phyloP scores from a whole-genome alignment of 441 rosid genomes.

The Croton setiger region DNA sequence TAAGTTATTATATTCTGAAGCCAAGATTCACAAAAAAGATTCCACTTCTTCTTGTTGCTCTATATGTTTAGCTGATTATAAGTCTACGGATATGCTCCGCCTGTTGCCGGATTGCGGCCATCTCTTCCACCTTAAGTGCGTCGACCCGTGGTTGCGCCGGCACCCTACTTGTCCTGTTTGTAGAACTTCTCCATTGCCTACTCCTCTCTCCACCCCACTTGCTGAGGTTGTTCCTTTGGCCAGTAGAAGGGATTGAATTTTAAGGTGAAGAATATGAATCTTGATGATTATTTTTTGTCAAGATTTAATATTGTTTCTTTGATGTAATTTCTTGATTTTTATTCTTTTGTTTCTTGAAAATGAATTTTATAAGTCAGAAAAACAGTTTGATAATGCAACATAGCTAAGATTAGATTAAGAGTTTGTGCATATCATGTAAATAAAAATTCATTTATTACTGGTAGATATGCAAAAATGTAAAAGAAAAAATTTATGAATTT shows the following conservation, averaged over 20 bases:
- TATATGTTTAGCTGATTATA: conserved; percentile 63
- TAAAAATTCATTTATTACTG: background rate
- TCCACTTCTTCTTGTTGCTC: conserved; percentile 56
- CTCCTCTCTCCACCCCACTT: conserved; percentile 72
- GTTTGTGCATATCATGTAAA: background rate
- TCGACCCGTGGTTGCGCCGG: conserved; percentile 60
- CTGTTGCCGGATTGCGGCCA: conserved; percentile 60
- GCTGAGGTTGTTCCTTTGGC: conserved; percentile 81
- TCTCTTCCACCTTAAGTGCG: conserved; percentile 52
- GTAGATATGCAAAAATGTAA: background rate
- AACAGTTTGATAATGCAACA: too few species aligned
- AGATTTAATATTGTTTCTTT: background rate
- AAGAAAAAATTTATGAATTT: background rate
- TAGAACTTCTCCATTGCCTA: conserved; percentile 60
- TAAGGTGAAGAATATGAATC: background rate
- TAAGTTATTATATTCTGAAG: conserved; percentile 67
- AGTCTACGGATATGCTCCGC: conserved; percentile 40
- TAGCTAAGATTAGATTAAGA: background rate
- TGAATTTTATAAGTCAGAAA: background rate
- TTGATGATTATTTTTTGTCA: background rate
- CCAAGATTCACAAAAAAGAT: conserved; percentile 36
- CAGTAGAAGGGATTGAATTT: conserved; percentile 30
- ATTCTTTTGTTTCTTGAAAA: conserved; percentile 7
- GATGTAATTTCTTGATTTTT: background rate
- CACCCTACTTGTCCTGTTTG: conserved; percentile 67